These are phyloP conservation scores for Magnolia officinalis DNA, from an alignment of 164 flowering plant species.

Conservation along the genomic window DNA sequence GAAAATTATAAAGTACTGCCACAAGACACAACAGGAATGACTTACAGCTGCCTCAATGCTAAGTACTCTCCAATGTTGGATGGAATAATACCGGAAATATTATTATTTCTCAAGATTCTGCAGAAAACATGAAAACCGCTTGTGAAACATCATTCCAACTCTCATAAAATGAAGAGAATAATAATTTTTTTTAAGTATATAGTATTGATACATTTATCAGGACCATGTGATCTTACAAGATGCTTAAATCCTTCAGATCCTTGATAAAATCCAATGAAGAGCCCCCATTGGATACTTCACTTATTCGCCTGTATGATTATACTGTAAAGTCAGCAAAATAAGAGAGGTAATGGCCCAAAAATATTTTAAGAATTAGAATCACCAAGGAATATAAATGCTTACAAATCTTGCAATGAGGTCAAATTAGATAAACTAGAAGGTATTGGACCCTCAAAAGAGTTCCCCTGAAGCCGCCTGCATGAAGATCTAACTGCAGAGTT, in stretches of 20 bases:
- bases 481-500: no score
- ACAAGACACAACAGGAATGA: constrained; percentile 1
- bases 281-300: constrained; percentile 61
- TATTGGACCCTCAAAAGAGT: constrained; percentile 69
- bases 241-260: constrained; percentile 45
- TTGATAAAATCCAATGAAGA: constrained; percentile 52
- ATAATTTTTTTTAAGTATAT: no score
- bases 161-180: no score
- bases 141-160: neutral
- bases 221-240: constrained; percentile 30
- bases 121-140: constrained; percentile 2
- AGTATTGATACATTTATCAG: no score
- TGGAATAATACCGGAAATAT: constrained; percentile 59
- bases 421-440: constrained; percentile 56
- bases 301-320: constrained; percentile 46
- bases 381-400: constrained; percentile 21
- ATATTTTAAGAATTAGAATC: neutral
- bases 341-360: no score
- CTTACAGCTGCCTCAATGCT: constrained; percentile 53
- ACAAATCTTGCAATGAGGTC: constrained; percentile 57
- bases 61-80: constrained; percentile 42
- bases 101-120: constrained; percentile 64
- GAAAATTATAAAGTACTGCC: no score
- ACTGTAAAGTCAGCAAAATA: neutral
- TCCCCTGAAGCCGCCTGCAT: constrained; percentile 66